Evolutionary conservation across 2,329 filamentous ascomycete species (phyloP).

Genomic region (Colletotrichum endophyticum): DNA sequence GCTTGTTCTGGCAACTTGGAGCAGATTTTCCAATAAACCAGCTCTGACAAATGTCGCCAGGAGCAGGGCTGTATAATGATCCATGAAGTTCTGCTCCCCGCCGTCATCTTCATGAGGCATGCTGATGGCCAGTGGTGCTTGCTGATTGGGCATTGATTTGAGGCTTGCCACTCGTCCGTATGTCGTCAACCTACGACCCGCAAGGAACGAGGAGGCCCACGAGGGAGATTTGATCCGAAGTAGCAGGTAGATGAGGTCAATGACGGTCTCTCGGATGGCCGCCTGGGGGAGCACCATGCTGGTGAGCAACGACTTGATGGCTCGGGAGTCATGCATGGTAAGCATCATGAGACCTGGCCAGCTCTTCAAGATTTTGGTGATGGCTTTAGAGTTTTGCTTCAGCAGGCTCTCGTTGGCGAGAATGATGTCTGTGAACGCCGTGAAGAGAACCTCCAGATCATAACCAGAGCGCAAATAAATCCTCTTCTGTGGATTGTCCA

Average conservation of each 20-base stretch:
- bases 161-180: slow-evolving; percentile 94
- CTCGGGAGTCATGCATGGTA: slow-evolving; percentile 85
- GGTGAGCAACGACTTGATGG: slow-evolving; percentile 78
- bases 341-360: slow-evolving; percentile 93
- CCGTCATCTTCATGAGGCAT: slow-evolving; percentile 66
- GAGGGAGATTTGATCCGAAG: slow-evolving; percentile 90
- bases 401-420: slow-evolving; percentile 65
- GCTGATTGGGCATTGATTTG: slow-evolving; percentile 61
- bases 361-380: slow-evolving; percentile 86
- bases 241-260: slow-evolving; percentile 82
- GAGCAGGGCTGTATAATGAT: slow-evolving; percentile 91
- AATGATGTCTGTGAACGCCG: slow-evolving; percentile 86
- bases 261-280: slow-evolving; percentile 72
- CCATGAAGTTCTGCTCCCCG: slow-evolving; percentile 82
- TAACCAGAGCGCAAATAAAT: slow-evolving; percentile 86
- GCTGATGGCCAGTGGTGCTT: slow-evolving; percentile 28
- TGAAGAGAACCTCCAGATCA: slow-evolving; percentile 88
- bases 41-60: slow-evolving; percentile 85
- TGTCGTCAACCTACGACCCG: slow-evolving; percentile 89
- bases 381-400: slow-evolving; percentile 90
- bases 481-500: slow-evolving; percentile 83
- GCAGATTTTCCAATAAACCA: slow-evolving; percentile 68
- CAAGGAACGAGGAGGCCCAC: slow-evolving; percentile 95
- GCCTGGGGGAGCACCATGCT: slow-evolving; percentile 64
- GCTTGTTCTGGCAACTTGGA: slow-evolving; percentile 71